These are phyloP conservation scores for Zasmidium cellare DNA, from an alignment of 2,329 filamentous ascomycete species.

Conservation along the genomic window DNA sequence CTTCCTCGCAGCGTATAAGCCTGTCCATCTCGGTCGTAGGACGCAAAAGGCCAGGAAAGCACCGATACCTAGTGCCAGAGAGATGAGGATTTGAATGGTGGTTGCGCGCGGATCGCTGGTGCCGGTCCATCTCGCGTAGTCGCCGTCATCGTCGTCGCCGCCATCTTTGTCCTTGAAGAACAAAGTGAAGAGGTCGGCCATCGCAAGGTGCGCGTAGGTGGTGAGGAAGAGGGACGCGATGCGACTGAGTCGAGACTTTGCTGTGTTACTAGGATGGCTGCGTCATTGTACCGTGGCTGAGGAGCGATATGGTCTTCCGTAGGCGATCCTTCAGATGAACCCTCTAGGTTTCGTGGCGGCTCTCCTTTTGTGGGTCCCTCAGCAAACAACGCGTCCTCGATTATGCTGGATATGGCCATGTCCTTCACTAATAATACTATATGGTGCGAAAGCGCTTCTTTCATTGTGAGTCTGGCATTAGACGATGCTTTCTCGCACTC, in stretches of 20 bases:
- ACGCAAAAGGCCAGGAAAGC: constrained; percentile 78
- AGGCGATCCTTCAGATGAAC: background rate
- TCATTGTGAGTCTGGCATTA: background rate
- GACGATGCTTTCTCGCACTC: background rate
- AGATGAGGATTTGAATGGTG: constrained; percentile 68
- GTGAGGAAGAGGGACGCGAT: background rate
- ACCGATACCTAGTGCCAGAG: constrained; percentile 65
- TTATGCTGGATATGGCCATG: background rate
- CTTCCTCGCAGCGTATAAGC: constrained; percentile 86
- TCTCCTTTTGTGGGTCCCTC: background rate
- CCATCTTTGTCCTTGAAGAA: constrained; percentile 1
- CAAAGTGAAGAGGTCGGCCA: constrained; percentile 10
- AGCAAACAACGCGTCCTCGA: background rate
- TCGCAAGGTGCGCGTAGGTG: constrained; percentile 1
- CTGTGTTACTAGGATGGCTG: background rate
- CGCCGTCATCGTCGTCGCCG: constrained; percentile 14
- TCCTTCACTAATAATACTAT: too few relatives aligned
- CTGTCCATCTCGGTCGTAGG: constrained; percentile 86
- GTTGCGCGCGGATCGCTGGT: constrained; percentile 46
- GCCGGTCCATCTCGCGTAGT: constrained; percentile 29
- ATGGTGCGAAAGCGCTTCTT: background rate
- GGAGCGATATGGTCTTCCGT: background rate
- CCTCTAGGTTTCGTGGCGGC: too few relatives aligned
- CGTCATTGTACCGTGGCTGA: background rate
- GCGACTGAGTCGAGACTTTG: background rate